Evolutionary conservation across 164 flowering plant species (phyloP).

Genomic region (Vitis rupestris): DNA sequence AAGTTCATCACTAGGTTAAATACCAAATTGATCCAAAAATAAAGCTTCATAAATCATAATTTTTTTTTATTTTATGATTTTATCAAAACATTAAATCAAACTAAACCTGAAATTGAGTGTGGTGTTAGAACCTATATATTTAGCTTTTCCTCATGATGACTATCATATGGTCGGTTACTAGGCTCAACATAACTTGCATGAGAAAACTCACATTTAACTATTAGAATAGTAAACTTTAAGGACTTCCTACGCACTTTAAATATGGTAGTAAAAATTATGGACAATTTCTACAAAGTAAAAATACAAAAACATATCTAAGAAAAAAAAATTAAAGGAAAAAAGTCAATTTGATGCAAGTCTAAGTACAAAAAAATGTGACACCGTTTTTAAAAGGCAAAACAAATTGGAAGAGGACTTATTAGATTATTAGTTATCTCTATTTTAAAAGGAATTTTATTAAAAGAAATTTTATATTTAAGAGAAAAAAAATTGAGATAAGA

Average conservation of each 20-base stretch:
- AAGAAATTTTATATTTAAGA: too few relatives aligned
- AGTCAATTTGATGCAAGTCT: background rate
- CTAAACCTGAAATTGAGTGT: conserved; percentile 92
- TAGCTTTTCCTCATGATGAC: conserved; percentile 97
- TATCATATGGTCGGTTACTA: conserved; percentile 95
- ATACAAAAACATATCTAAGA: too few relatives aligned
- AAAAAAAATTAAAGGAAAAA: background rate
- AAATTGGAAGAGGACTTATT: too few relatives aligned
- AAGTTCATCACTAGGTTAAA: background rate
- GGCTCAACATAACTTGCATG: conserved; percentile 82
- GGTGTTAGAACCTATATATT: conserved; percentile 81
- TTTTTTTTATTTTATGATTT: too few relatives aligned
- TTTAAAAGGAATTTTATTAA: too few relatives aligned
- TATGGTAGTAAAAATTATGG: too few relatives aligned
- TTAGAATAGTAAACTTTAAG: background rate
- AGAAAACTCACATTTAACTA: conserved; percentile 21
- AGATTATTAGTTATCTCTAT: too few relatives aligned
- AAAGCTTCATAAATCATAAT: background rate
- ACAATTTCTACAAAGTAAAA: too few relatives aligned
- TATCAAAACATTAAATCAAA: background rate
- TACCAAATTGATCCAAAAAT: background rate
- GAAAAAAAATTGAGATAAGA: too few relatives aligned
- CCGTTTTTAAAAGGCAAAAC: too few relatives aligned
- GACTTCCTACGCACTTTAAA: background rate
- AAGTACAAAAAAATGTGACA: too few relatives aligned